phyloP scores from a whole-genome alignment of 768 basidiomycete genomes.

The Boletus rufocinnamomeus region DNA sequence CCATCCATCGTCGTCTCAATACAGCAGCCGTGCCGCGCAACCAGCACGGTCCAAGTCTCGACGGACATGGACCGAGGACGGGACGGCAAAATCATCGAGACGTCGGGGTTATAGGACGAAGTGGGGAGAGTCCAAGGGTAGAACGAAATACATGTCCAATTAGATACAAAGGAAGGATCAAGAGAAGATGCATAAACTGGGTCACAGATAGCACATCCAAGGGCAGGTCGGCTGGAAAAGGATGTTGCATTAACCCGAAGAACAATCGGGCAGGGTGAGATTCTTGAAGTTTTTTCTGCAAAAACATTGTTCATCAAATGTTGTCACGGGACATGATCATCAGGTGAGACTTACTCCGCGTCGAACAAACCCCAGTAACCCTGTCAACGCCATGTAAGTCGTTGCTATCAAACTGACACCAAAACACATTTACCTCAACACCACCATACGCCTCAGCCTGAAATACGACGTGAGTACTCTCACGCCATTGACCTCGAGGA shows the following conservation, averaged over 20 bases:
- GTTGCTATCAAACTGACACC: conserved; percentile 3
- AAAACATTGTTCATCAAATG: conserved; percentile 20
- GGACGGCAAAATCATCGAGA: not conserved
- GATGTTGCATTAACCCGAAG: conserved; percentile 2
- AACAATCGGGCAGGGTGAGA: conserved; percentile 66
- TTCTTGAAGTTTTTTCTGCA: conserved; percentile 69
- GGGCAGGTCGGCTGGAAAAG: not conserved
- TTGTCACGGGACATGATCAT: conserved; percentile 16
- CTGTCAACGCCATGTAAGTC: conserved; percentile 23
- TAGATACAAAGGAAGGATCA: conserved; percentile 18
- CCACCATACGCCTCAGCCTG: conserved; percentile 71
- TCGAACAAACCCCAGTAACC: conserved; percentile 71
- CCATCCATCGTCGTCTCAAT: conserved; percentile 5
- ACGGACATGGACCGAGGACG: not conserved
- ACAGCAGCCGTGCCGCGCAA: not conserved
- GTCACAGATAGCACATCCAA: conserved; percentile 11
- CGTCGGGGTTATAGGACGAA: not conserved
- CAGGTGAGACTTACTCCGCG: conserved; percentile 42
- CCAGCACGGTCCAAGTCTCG: not conserved
- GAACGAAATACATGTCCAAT: conserved; percentile 24
- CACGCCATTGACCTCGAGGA: not conserved
- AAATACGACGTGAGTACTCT: conserved; percentile 17
- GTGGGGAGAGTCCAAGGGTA: not conserved
- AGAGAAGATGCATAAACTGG: not conserved
- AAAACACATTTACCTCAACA: conserved; percentile 54